Conservation (phyloP, 805 yeast species). For the Kluyveromyces nonfermentans region DNA sequence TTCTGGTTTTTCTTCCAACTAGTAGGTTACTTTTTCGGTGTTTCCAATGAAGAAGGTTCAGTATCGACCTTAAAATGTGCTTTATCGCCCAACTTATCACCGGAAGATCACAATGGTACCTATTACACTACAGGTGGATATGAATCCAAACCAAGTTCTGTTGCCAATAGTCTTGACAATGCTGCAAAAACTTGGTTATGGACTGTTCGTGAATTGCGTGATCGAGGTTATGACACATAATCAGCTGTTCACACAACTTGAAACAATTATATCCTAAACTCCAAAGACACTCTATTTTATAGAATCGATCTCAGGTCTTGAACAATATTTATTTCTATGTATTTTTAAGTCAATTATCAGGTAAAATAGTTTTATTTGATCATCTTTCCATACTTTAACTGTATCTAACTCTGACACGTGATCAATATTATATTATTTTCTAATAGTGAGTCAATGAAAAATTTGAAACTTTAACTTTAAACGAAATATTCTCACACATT, state of each 20-base stretch:
- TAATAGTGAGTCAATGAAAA: not conserved
- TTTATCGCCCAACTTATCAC: constrained; percentile 39
- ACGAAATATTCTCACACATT: not conserved
- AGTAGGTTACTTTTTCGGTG: constrained; percentile 62
- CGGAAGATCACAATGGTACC: constrained; percentile 57
- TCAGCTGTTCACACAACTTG: too few species aligned
- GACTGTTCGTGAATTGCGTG: constrained; percentile 54
- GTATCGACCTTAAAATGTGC: constrained; percentile 56
- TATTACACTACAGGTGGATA: constrained; percentile 55
- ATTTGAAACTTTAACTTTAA: not conserved
- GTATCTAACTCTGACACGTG: not conserved
- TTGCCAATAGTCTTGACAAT: constrained; percentile 49
- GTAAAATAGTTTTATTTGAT: too few species aligned
- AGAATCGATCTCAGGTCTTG: not conserved
- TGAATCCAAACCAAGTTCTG: constrained; percentile 44
- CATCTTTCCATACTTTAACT: too few species aligned
- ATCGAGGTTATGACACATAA: constrained; percentile 37
- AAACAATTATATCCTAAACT: too few species aligned
- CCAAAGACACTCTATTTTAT: not conserved
- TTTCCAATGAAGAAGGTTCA: constrained; percentile 62
- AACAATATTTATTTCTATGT: too few species aligned
- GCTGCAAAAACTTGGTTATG: constrained; percentile 72
- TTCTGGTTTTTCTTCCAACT: constrained; percentile 66
- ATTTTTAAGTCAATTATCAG: too few species aligned
- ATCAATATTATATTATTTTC: too few species aligned